Conservation (phyloP, 2,329 filamentous ascomycete species). For the Diplodia seriata region DNA sequence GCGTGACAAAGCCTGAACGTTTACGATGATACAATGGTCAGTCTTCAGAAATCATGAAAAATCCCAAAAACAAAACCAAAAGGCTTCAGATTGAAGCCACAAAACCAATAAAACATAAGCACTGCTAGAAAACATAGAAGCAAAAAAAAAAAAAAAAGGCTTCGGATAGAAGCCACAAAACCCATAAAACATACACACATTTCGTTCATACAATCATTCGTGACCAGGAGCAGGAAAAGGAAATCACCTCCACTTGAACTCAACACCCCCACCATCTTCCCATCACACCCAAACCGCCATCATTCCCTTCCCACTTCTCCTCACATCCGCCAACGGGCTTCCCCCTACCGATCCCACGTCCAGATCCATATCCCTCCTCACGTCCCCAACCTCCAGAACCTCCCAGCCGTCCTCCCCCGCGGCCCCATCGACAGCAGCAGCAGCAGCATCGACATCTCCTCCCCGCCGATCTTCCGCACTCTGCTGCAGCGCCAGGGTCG, state of each 20-base stretch:
- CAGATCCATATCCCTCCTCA: background rate
- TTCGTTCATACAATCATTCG: background rate
- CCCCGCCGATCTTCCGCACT: background rate
- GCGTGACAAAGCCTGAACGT: background rate
- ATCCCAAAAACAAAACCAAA: too few species aligned
- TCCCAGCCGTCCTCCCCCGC: background rate
- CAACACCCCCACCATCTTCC: too few species aligned
- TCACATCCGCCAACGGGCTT: background rate
- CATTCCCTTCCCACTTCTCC: background rate
- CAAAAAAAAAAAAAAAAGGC: too few species aligned
- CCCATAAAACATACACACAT: too few species aligned
- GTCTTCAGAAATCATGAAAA: too few species aligned
- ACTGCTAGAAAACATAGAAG: too few species aligned
- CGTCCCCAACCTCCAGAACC: background rate
- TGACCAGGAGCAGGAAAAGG: background rate
- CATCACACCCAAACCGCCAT: conserved; percentile 12
- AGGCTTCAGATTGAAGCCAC: too few species aligned
- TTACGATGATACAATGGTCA: background rate
- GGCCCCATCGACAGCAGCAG: background rate
- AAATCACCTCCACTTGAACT: background rate
- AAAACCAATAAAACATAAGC: too few species aligned
- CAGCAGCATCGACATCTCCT: too few species aligned
- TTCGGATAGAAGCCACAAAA: too few species aligned
- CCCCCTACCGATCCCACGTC: too few species aligned
- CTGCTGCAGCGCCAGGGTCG: background rate